Percentiles rank a stretch among this genome's conserved stretches.
These are phyloP conservation scores for Aspergillus nanangensis DNA, from an alignment of 495 filamentous ascomycete species.

Conservation along the genomic window DNA sequence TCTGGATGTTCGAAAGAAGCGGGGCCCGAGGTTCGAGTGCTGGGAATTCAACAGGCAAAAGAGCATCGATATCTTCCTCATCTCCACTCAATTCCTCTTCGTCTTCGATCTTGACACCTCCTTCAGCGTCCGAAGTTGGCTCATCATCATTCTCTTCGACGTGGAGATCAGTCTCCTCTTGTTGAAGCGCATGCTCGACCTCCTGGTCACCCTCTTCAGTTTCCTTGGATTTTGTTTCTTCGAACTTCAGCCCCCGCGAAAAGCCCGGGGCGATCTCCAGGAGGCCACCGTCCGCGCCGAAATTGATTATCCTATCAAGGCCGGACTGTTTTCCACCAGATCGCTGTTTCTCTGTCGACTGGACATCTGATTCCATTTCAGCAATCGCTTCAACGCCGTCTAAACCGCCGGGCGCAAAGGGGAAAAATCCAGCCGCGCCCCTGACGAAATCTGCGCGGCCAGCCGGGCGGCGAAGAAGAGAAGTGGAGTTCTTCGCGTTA, in stretches of 20 bases:
- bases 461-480: conserved; percentile 80
- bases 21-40: conserved; percentile 79
- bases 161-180: conserved; percentile 52
- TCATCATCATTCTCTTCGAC: conserved; percentile 24
- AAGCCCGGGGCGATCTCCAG: conserved; percentile 83
- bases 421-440: conserved; percentile 93
- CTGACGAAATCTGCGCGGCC: conserved; percentile 87
- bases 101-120: conserved; percentile 40
- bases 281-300: conserved; percentile 71
- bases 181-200: conserved; percentile 66
- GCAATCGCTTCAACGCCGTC: conserved; percentile 82
- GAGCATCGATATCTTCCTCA: conserved; percentile 80
- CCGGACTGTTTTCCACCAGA: conserved; percentile 38
- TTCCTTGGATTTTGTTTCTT: conserved; percentile 52
- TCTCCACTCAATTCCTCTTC: conserved; percentile 52
- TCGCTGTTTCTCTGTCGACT: conserved; percentile 37
- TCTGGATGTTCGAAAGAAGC: conserved; percentile 66
- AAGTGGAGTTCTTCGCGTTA: conserved; percentile 95
- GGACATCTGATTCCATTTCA: conserved; percentile 63
- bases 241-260: conserved; percentile 69
- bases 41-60: conserved; percentile 92
- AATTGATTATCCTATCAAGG: conserved; percentile 76
- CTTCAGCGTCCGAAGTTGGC: conserved; percentile 23
- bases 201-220: conserved; percentile 60
- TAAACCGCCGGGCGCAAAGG: conserved; percentile 88